Conservation (phyloP, 495 filamentous ascomycete species). For the Aspergillus homomorphus region DNA sequence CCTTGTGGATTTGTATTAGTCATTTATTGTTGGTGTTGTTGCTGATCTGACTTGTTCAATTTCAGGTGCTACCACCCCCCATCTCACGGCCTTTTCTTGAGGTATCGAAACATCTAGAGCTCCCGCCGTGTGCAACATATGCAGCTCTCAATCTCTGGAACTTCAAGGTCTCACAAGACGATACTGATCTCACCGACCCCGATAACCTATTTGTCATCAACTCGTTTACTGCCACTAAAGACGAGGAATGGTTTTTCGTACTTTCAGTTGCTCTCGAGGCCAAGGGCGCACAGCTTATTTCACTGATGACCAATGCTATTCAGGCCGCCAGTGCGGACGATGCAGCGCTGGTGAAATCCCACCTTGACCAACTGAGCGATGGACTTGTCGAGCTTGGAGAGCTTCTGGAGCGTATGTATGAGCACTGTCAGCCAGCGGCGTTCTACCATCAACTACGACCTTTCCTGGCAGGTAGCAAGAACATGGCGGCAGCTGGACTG, state of each 20-base stretch:
- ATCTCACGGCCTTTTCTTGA: slow-evolving; percentile 78
- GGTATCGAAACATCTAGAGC: slow-evolving; percentile 73
- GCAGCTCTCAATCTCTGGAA: slow-evolving; percentile 91
- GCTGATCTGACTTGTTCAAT: not conserved
- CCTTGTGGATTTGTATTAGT: not conserved
- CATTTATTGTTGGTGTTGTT: not conserved
- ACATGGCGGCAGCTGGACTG: slow-evolving; percentile 89
- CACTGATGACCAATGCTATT: slow-evolving; percentile 82
- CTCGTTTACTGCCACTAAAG: slow-evolving; percentile 88
- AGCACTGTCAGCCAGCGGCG: slow-evolving; percentile 77
- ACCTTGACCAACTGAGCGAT: slow-evolving; percentile 71
- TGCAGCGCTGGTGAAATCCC: slow-evolving; percentile 59
- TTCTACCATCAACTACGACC: slow-evolving; percentile 92
- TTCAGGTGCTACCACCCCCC: slow-evolving; percentile 70
- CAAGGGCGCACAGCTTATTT: slow-evolving; percentile 75
- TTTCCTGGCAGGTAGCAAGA: slow-evolving; percentile 90
- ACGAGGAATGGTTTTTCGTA: slow-evolving; percentile 98
- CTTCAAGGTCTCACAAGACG: slow-evolving; percentile 69
- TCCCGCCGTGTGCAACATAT: slow-evolving; percentile 92
- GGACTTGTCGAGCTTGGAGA: slow-evolving; percentile 73
- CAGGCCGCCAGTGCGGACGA: slow-evolving; percentile 65
- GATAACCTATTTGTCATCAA: slow-evolving; percentile 77
- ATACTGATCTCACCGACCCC: slow-evolving; percentile 71
- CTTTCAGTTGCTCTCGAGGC: slow-evolving; percentile 95
- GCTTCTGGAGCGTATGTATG: slow-evolving; percentile 79